phyloP scores from a whole-genome alignment of 2,329 filamentous ascomycete species.

The Talaromyces sp. region DNA sequence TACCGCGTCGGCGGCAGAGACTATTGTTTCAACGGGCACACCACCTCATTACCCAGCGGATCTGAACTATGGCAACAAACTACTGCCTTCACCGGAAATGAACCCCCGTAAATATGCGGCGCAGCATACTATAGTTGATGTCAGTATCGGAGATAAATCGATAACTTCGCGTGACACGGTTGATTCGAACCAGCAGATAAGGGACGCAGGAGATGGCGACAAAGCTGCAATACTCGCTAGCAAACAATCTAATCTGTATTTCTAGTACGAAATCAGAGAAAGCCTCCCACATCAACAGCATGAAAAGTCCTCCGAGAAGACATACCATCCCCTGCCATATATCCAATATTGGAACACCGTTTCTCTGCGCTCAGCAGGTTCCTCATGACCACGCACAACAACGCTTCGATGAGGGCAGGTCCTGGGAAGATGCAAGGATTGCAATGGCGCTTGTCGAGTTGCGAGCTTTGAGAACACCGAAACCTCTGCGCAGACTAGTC shows the following conservation, averaged over 20 bases:
- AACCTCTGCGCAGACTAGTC: no score
- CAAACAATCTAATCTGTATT: not conserved
- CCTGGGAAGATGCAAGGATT: no score
- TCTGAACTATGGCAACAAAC: not conserved
- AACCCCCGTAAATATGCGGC: not conserved
- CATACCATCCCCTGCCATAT: no score
- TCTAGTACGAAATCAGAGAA: not conserved
- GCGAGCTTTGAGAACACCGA: no score
- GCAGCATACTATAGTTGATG: not conserved
- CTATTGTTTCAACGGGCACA: not conserved
- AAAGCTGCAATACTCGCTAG: not conserved
- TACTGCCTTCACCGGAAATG: not conserved
- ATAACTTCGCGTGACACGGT: not conserved
- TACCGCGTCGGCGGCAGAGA: not conserved
- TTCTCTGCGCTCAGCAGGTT: no score
- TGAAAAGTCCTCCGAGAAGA: no score
- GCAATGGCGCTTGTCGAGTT: no score
- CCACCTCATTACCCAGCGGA: not conserved
- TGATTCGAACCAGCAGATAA: not conserved
- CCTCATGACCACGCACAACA: no score
- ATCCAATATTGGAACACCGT: no score
- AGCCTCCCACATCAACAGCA: no score
- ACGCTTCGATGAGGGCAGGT: no score
- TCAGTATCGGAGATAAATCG: not conserved
- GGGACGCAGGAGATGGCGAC: constrained; percentile 1